Percentiles rank a stretch among this genome's conserved stretches.
Conservation (phyloP, 495 filamentous ascomycete species). For the Gamarada debralockiae region DNA sequence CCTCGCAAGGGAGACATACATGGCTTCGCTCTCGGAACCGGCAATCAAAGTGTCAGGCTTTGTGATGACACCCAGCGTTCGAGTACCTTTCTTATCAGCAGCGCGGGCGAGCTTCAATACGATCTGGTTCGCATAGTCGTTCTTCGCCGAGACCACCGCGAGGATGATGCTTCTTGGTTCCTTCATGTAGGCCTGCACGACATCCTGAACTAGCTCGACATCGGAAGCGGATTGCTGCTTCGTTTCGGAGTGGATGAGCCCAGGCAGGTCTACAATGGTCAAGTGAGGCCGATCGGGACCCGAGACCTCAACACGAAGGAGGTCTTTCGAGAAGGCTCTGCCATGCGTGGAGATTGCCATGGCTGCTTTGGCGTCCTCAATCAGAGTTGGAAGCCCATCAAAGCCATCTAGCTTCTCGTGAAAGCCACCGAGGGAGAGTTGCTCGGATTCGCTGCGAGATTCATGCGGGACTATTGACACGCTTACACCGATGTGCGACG, state of each 20-base stretch:
- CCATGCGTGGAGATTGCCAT: conserved; percentile 38
- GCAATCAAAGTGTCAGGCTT: conserved; percentile 43
- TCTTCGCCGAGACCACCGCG: conserved; percentile 48
- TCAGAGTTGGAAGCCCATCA: conserved; percentile 33
- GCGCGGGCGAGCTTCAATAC: conserved; percentile 37
- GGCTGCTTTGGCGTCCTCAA: conserved; percentile 39
- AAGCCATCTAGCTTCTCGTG: too few relatives aligned
- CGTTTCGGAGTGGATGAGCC: conserved; percentile 43
- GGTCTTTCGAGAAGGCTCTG: conserved; percentile 42
- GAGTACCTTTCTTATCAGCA: conserved; percentile 34
- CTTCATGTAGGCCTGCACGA: conserved; percentile 43
- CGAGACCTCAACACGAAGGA: conserved; percentile 46
- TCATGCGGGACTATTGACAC: conserved; percentile 37
- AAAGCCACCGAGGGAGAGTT: conserved; percentile 29
- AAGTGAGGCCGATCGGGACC: conserved; percentile 47
- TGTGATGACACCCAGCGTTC: conserved; percentile 48
- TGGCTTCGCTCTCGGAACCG: conserved; percentile 34
- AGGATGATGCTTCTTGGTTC: conserved; percentile 46
- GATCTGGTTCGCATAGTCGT: conserved; percentile 47
- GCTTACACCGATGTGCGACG: too few relatives aligned
- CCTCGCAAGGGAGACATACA: conserved; percentile 35
- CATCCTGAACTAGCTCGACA: conserved; percentile 37
- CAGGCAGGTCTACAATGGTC: conserved; percentile 52
- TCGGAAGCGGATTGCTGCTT: conserved; percentile 38
- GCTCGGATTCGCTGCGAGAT: conserved; percentile 24